Evolutionary conservation across 1,139 yeast species (phyloP).

Genomic region (Pichia sp.): DNA sequence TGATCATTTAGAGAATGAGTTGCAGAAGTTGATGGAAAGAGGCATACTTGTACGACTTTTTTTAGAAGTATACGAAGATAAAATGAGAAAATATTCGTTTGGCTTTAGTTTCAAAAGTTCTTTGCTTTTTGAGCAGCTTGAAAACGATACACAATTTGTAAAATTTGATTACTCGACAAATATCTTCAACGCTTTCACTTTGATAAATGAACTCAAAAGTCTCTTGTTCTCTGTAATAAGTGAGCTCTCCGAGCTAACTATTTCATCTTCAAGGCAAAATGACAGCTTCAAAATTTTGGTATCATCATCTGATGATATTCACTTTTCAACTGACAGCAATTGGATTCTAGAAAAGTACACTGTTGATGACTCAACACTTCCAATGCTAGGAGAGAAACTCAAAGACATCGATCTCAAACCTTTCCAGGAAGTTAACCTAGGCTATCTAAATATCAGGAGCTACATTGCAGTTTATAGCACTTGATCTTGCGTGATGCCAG

Average conservation of each 20-base stretch:
- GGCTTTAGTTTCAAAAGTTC: constrained; percentile 31
- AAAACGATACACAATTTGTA: constrained; percentile 11
- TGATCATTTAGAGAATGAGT: constrained; percentile 24
- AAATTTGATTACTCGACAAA: constrained; percentile 1
- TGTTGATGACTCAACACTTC: neutral
- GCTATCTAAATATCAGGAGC: constrained; percentile 27
- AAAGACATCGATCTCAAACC: constrained; percentile 18
- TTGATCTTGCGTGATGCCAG: neutral
- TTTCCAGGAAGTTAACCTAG: constrained; percentile 25
- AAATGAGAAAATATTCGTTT: constrained; percentile 19
- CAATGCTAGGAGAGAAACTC: neutral
- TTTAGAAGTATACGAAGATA: constrained; percentile 21
- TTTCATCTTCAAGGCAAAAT: constrained; percentile 7
- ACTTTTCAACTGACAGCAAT: constrained; percentile 17
- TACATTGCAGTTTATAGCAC: constrained; percentile 20
- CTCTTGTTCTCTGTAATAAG: constrained; percentile 26
- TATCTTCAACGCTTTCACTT: constrained; percentile 9
- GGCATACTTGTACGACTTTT: constrained; percentile 27
- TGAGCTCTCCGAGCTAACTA: constrained; percentile 8
- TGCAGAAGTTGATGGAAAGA: constrained; percentile 18
- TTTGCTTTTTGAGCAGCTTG: constrained; percentile 23
- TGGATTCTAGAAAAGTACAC: constrained; percentile 26
- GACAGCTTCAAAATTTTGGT: constrained; percentile 25
- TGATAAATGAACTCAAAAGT: constrained; percentile 27
- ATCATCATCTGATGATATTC: constrained; percentile 20